Conservation (phyloP, 495 filamentous ascomycete genomes). For the Penicillium turbatum region DNA sequence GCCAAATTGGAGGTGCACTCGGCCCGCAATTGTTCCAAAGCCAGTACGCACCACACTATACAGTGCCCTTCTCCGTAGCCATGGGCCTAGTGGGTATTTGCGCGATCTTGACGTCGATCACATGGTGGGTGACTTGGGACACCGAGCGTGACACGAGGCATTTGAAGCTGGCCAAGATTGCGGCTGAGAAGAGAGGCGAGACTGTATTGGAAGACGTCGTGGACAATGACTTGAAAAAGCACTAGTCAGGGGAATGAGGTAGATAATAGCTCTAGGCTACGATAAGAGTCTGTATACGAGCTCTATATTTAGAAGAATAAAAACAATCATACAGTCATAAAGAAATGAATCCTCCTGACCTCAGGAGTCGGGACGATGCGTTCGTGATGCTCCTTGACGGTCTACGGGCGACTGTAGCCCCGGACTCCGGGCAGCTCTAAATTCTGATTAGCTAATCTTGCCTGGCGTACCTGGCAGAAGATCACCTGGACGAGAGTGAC, state of each 20-base stretch:
- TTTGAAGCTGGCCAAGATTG: slow-evolving; percentile 38
- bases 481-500: too few relatives aligned
- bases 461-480: too few relatives aligned
- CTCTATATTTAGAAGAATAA: too few relatives aligned
- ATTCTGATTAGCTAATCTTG: too few relatives aligned
- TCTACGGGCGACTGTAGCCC: too few relatives aligned
- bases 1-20: slow-evolving; percentile 35
- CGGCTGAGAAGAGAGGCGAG: slow-evolving; percentile 35
- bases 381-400: too few relatives aligned
- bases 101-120: slow-evolving; percentile 14
- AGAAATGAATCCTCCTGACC: too few relatives aligned
- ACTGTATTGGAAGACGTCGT: slow-evolving; percentile 43
- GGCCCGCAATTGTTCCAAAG: slow-evolving; percentile 33
- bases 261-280: too few relatives aligned
- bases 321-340: too few relatives aligned
- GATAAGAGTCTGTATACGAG: too few relatives aligned
- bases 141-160: slow-evolving; percentile 28
- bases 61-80: slow-evolving; percentile 29
- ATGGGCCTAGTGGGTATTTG: slow-evolving; percentile 29
- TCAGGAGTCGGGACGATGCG: too few relatives aligned
- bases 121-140: slow-evolving; percentile 27
- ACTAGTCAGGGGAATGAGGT: not conserved
- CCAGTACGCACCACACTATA: slow-evolving; percentile 31
- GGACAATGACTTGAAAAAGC: slow-evolving; percentile 32
- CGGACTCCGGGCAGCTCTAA: too few relatives aligned